phyloP scores from a whole-genome alignment of 345 rosid genomes.

The Corchorus capsularis region DNA sequence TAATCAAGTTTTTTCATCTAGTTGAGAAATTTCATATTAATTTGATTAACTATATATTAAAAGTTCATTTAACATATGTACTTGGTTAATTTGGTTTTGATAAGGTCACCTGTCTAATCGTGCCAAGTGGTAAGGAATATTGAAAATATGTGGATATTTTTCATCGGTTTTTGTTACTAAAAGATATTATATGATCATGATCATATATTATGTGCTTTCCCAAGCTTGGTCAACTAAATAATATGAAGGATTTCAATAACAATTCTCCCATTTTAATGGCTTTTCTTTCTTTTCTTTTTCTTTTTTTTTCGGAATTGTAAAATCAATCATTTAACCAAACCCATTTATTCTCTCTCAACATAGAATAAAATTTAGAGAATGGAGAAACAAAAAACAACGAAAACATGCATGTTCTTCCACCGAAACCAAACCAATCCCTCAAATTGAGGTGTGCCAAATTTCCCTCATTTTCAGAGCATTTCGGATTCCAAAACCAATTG shows the following conservation, averaged over 20 bases:
- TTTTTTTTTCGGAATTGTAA: conserved; percentile 12
- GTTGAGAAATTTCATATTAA: not conserved
- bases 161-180: not conserved
- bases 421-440: conserved; percentile 26
- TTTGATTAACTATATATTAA: not conserved
- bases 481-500: conserved; percentile 17
- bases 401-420: conserved; percentile 14
- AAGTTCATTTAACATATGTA: not conserved
- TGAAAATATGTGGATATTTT: not conserved
- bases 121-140: not conserved
- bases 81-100: not conserved
- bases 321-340: conserved; percentile 7
- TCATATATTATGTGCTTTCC: not conserved
- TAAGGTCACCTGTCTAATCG: not conserved
- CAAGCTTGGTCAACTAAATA: not conserved
- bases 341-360: conserved; percentile 8
- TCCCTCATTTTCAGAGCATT: conserved; percentile 26
- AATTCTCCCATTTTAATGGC: not conserved
- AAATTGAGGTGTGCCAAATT: conserved; percentile 16
- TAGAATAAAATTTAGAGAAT: not conserved
- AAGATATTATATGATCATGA: not conserved
- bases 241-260: not conserved
- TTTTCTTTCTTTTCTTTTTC: not conserved
- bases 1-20: not conserved
- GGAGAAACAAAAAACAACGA: not conserved